These are phyloP conservation scores for Microthlaspi erraticum DNA, from an alignment of 345 rosid genomes.

Conservation along the genomic window DNA sequence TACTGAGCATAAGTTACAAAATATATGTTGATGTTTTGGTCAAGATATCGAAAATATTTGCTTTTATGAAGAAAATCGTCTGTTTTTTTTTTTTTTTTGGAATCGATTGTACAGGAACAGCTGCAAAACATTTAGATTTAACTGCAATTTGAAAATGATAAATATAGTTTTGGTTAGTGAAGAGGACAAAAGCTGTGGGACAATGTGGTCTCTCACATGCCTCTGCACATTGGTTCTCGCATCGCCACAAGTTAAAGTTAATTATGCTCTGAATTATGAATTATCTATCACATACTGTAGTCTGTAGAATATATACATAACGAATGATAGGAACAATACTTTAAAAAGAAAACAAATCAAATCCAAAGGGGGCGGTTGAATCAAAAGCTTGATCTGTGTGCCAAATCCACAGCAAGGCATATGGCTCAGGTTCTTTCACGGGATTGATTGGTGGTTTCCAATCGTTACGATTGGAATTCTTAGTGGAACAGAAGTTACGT, in stretches of 20 bases:
- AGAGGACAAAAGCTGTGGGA: slow-evolving; percentile 42
- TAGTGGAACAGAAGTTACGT: no score
- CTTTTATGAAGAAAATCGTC: neutral
- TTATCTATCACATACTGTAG: slow-evolving; percentile 34
- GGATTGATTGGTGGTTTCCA: no score
- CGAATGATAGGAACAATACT: neutral
- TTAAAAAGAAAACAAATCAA: neutral
- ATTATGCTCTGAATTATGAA: slow-evolving; percentile 6
- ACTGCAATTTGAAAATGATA: neutral
- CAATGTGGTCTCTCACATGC: slow-evolving; percentile 42
- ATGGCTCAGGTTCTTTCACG: slow-evolving; percentile 5
- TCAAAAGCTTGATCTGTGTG: slow-evolving; percentile 35
- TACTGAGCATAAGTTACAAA: no score
- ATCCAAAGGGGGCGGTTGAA: neutral
- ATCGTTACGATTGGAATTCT: no score
- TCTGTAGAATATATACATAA: neutral
- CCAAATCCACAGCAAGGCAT: slow-evolving; percentile 26
- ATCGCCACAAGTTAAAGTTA: slow-evolving; percentile 19
- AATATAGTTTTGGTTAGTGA: slow-evolving; percentile 2
- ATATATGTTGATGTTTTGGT: neutral
- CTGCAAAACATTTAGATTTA: neutral
- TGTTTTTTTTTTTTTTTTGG: no score
- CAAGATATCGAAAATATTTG: neutral
- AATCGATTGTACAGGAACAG: neutral
- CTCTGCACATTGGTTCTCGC: slow-evolving; percentile 22